phyloP scores from a whole-genome alignment of 371 early-diverging fungal species.

The Entomophthora muscae region DNA sequence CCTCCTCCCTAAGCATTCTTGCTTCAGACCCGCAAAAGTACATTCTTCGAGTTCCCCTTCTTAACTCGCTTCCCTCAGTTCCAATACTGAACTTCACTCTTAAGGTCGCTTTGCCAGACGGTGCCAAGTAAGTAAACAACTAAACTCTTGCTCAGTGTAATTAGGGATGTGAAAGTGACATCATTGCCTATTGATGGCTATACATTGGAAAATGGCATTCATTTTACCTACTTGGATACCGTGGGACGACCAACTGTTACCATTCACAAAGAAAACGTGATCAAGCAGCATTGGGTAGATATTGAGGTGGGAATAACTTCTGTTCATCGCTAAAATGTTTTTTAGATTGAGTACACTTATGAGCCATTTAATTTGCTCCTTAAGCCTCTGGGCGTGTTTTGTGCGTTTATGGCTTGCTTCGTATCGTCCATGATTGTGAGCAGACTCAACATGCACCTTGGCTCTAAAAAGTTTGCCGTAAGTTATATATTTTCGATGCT shows the following conservation, averaged over 20 bases:
- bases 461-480: not conserved
- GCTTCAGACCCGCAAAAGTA: conserved; percentile 20
- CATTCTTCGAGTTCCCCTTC: conserved; percentile 46
- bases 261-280: conserved; percentile 38
- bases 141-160: not conserved
- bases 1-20: conserved; percentile 24
- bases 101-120: conserved; percentile 77
- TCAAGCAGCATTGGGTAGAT: conserved; percentile 30
- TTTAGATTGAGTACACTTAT: conserved; percentile 6
- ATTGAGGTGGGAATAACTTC: conserved; percentile 17
- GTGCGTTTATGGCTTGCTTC: not conserved
- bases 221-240: conserved; percentile 55
- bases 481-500: not conserved
- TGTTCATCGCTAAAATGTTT: not conserved
- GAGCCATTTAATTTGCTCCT: conserved; percentile 1
- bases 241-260: conserved; percentile 43
- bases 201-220: conserved; percentile 15
- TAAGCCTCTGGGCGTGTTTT: conserved; percentile 2
- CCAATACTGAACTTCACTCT: conserved; percentile 43
- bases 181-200: conserved; percentile 31
- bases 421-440: not conserved
- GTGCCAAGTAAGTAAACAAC: conserved; percentile 48
- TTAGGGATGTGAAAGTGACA: conserved; percentile 29
- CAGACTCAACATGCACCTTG: not conserved
- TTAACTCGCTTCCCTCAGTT: conserved; percentile 39